These are phyloP conservation scores for Volvariella volvacea DNA, from an alignment of 1,284 basidiomycete genomes.

Conservation along the genomic window DNA sequence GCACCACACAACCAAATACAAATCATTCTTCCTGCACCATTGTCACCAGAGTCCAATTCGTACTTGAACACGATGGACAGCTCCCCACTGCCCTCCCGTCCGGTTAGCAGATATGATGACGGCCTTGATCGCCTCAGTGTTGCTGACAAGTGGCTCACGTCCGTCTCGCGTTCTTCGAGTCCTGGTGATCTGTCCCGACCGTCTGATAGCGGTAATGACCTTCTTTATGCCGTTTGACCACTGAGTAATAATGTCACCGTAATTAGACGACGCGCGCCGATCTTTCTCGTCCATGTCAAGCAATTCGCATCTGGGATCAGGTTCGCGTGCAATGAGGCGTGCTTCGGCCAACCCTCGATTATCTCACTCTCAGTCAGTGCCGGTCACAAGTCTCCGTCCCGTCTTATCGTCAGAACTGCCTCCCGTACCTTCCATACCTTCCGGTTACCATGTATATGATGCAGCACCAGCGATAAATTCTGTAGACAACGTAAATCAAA, in stretches of 20 bases:
- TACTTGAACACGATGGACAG: neutral
- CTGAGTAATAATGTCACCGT: neutral
- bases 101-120: constrained; percentile 8
- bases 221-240: too few species aligned
- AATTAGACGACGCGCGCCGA: neutral
- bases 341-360: too few species aligned
- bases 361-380: too few species aligned
- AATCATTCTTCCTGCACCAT: constrained; percentile 51
- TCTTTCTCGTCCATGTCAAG: neutral
- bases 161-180: constrained; percentile 20
- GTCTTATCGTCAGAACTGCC: too few species aligned
- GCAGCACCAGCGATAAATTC: too few species aligned
- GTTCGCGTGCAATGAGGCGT: neutral
- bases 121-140: constrained; percentile 5
- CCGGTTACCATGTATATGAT: too few species aligned
- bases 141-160: constrained; percentile 31
- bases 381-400: too few species aligned
- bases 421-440: too few species aligned
- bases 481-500: too few species aligned
- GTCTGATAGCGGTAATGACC: too few species aligned
- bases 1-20: constrained; percentile 47
- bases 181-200: neutral
- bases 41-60: constrained; percentile 26
- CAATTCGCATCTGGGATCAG: neutral
- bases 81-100: constrained; percentile 11